Conservation (phyloP, 306 rosid genomes). For the Phaseolus lunatus region DNA sequence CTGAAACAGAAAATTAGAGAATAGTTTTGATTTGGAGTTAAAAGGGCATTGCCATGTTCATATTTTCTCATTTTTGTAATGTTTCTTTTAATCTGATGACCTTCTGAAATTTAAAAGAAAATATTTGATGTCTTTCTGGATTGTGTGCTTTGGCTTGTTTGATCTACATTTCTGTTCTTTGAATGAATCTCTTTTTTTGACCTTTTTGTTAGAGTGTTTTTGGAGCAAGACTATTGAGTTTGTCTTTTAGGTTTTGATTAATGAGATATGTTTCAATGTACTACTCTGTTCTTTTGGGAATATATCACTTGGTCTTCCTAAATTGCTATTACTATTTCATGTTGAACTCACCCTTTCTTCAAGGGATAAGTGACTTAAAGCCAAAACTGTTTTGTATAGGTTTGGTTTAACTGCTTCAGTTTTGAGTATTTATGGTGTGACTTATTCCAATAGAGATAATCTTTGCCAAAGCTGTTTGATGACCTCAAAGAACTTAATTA, state of each 20-base stretch:
- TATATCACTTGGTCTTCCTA: background rate
- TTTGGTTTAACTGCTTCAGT: constrained; percentile 15
- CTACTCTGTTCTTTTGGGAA: background rate
- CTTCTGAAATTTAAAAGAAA: constrained; percentile 26
- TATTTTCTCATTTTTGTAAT: constrained; percentile 38
- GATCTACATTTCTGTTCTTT: constrained; percentile 13
- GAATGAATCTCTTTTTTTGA: background rate
- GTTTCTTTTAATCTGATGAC: constrained; percentile 8
- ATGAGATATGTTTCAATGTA: background rate
- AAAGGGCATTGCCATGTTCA: constrained; percentile 50
- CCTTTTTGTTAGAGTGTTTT: constrained; percentile 1
- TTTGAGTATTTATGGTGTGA: too few species aligned
- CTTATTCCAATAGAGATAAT: background rate
- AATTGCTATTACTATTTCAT: constrained; percentile 13
- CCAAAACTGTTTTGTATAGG: background rate
- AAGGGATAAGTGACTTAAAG: background rate
- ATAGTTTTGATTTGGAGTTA: constrained; percentile 33
- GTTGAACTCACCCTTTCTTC: constrained; percentile 16
- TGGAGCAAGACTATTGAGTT: constrained; percentile 9
- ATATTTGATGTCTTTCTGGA: constrained; percentile 15
- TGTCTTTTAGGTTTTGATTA: background rate
- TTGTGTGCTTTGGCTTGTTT: constrained; percentile 11
- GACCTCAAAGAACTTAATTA: background rate
- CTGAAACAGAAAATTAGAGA: constrained; percentile 22
- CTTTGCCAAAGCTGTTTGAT: background rate